These are phyloP conservation scores for Cydonia oblonga DNA, from an alignment of 331 rosid species.

Conservation along the genomic window DNA sequence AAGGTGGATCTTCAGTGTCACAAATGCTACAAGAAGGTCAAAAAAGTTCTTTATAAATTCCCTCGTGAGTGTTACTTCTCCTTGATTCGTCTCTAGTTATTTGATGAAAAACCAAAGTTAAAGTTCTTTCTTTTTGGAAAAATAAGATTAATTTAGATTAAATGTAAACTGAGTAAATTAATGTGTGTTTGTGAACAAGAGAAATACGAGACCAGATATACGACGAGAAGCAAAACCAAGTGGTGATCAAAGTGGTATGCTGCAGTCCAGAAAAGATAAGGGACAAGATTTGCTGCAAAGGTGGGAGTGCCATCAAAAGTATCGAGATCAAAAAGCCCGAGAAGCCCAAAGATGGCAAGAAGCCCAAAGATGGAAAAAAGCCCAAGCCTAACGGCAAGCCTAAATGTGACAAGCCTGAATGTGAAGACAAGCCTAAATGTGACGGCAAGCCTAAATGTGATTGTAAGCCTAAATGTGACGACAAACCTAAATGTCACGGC, in stretches of 20 bases:
- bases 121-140: neutral
- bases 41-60: constrained; percentile 47
- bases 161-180: constrained; percentile 18
- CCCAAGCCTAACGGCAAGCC: no score
- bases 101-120: neutral
- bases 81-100: neutral
- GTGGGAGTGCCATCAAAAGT: constrained; percentile 37
- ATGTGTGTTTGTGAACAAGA: constrained; percentile 36
- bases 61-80: constrained; percentile 52
- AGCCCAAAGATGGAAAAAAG: neutral
- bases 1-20: constrained; percentile 67
- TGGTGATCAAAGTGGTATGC: constrained; percentile 58
- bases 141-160: neutral
- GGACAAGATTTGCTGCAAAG: constrained; percentile 55
- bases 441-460: no score
- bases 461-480: no score
- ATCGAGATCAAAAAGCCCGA: constrained; percentile 35
- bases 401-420: no score
- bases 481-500: no score
- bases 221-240: constrained; percentile 46
- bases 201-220: constrained; percentile 69
- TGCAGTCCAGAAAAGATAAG: constrained; percentile 61
- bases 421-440: no score
- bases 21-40: constrained; percentile 69
- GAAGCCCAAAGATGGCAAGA: constrained; percentile 20